Evolutionary conservation across 164 flowering plant species (phyloP).

Genomic region (Umbellularia californica): DNA sequence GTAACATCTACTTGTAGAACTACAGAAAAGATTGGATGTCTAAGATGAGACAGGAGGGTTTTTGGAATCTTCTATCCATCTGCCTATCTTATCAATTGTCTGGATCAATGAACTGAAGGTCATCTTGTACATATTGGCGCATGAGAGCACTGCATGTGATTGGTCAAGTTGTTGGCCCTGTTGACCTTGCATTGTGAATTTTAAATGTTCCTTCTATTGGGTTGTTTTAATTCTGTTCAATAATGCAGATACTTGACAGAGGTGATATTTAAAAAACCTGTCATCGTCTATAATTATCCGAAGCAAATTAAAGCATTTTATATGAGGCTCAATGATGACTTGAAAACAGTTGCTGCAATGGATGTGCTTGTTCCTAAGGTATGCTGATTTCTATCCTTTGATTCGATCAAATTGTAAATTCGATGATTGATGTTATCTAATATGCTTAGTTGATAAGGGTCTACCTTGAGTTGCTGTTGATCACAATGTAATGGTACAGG

Average conservation of each 20-base stretch:
- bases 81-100: neutral
- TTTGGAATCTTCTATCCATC: neutral
- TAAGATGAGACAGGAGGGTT: neutral
- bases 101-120: neutral
- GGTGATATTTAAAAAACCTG: constrained; percentile 72
- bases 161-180: neutral
- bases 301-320: constrained; percentile 92
- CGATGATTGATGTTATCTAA: neutral
- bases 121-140: neutral
- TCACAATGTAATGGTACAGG: too few relatives aligned
- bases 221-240: neutral
- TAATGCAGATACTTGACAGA: constrained; percentile 82
- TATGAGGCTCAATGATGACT: constrained; percentile 91
- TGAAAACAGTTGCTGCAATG: constrained; percentile 94
- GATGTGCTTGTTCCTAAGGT: constrained; percentile 98
- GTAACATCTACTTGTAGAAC: neutral
- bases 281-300: constrained; percentile 91
- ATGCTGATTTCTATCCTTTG: neutral
- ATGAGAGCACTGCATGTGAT: neutral
- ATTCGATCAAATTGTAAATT: neutral
- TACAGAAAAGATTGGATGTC: neutral
- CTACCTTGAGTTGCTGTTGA: too few relatives aligned
- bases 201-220: neutral
- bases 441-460: neutral
- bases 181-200: neutral